A percentile compares a stretch with the other conserved stretches of the same genome.
Conservation (phyloP, 176 grass and related monocot species). For the Cocos nucifera region DNA sequence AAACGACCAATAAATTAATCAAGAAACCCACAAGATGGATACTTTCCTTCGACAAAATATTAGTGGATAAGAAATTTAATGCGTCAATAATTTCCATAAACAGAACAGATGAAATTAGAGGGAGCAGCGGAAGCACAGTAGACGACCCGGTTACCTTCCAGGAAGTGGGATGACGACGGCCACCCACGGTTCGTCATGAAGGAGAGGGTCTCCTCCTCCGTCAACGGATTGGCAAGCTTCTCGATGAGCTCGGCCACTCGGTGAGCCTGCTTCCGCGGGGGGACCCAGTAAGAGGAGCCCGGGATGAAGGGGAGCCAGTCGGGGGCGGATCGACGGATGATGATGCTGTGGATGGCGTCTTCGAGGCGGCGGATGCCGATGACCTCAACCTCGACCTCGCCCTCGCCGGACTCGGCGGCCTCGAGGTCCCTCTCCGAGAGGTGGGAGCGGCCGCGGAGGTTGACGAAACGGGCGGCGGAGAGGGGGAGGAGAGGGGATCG, state of each 20-base stretch:
- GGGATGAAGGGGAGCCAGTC: conserved; percentile 21
- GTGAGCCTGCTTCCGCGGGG: not conserved
- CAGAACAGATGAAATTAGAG: too few relatives aligned
- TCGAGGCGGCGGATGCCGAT: not conserved
- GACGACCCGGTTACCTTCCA: conserved; percentile 9
- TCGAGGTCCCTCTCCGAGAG: not conserved
- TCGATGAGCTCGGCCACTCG: not conserved
- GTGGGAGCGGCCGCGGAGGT: not conserved
- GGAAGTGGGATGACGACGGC: conserved; percentile 18
- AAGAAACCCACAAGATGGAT: too few relatives aligned
- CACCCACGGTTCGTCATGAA: conserved; percentile 1
- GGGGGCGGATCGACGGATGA: conserved; percentile 5
- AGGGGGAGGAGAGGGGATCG: not conserved
- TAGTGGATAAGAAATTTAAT: too few relatives aligned
- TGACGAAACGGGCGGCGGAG: conserved; percentile 1
- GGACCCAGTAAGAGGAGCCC: conserved; percentile 18
- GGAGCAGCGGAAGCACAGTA: too few relatives aligned
- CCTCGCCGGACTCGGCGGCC: not conserved
- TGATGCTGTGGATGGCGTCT: conserved; percentile 1
- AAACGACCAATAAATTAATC: too few relatives aligned
- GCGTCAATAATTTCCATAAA: too few relatives aligned
- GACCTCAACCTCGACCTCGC: too few relatives aligned
- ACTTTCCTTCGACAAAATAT: too few relatives aligned
- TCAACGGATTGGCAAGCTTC: conserved; percentile 3
- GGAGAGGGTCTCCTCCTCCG: conserved; percentile 13